A percentile compares a stretch with the other conserved stretches of the same genome.
These are phyloP conservation scores for Kazachstania sp. DNA, from an alignment of 1,139 yeast species.

Conservation along the genomic window DNA sequence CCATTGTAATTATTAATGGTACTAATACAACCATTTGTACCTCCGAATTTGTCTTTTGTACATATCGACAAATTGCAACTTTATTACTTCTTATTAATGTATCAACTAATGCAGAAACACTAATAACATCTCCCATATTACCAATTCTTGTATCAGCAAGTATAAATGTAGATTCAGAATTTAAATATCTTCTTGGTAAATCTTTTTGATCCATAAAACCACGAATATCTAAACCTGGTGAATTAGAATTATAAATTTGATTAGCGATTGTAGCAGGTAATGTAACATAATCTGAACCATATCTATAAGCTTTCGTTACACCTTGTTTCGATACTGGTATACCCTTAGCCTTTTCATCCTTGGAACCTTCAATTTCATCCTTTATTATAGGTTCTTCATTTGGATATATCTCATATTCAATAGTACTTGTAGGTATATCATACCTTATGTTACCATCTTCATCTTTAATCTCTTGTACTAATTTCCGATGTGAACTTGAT, in stretches of 20 bases:
- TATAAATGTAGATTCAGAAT: conserved; percentile 52
- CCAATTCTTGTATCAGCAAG: conserved; percentile 38
- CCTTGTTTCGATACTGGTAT: conserved; percentile 29
- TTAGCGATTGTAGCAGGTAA: conserved; percentile 40
- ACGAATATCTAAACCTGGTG: conserved; percentile 51
- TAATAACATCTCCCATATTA: conserved; percentile 34
- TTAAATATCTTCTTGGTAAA: conserved; percentile 51
- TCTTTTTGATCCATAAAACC: conserved; percentile 44
- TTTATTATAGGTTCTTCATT: conserved; percentile 9
- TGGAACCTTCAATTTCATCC: conserved; percentile 10
- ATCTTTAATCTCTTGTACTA: conserved; percentile 16
- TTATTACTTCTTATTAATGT: conserved; percentile 42
- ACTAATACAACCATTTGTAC: conserved; percentile 50
- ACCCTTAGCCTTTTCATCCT: conserved; percentile 19
- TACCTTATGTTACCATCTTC: conserved; percentile 19
- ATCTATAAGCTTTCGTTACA: conserved; percentile 49
- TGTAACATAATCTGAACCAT: conserved; percentile 55
- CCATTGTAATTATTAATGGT: conserved; percentile 36
- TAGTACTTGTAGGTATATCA: conserved; percentile 21
- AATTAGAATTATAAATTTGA: conserved; percentile 35
- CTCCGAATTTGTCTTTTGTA: conserved; percentile 40
- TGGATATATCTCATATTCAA: conserved; percentile 27
- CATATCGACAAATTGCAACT: conserved; percentile 57
- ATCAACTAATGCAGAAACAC: conserved; percentile 48
- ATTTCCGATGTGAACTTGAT: conserved; percentile 32